A percentile compares a stretch with the other conserved stretches of the same genome.
Conservation (phyloP, 23 red algal genomes). For the Chondrus crispus region DNA sequence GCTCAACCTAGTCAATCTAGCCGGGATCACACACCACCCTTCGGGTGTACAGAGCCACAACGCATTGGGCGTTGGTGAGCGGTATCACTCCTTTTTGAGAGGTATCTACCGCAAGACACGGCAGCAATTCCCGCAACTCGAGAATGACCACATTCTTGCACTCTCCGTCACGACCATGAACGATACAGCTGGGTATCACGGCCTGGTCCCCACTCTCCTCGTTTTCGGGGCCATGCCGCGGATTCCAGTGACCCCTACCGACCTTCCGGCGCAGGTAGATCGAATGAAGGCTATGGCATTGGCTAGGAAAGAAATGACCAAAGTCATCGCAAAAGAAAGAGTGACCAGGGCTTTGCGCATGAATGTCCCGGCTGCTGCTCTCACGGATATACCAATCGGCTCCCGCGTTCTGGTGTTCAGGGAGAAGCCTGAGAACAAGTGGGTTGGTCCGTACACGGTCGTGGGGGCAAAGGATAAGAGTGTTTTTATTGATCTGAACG, state of each 20-base stretch:
- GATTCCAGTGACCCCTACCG: background rate
- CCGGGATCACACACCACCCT: background rate
- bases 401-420: background rate
- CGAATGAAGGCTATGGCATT: background rate
- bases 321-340: background rate
- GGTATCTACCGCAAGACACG: background rate
- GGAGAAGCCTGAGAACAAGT: background rate
- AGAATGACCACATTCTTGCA: background rate
- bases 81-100: background rate
- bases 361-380: background rate
- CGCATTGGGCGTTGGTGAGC: background rate
- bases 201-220: background rate
- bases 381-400: background rate
- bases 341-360: background rate
- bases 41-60: background rate
- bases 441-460: background rate
- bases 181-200: background rate
- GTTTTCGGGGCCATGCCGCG: background rate
- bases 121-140: too few relatives aligned
- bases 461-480: background rate
- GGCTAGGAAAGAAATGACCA: conserved; percentile 17
- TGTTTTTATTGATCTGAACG: too few relatives aligned
- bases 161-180: background rate
- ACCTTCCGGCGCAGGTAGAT: background rate
- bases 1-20: background rate